A percentile compares a stretch with the other conserved stretches of the same genome.
Evolutionary conservation across 805 yeast species (phyloP).

Genomic region (Saturnispora bothae): DNA sequence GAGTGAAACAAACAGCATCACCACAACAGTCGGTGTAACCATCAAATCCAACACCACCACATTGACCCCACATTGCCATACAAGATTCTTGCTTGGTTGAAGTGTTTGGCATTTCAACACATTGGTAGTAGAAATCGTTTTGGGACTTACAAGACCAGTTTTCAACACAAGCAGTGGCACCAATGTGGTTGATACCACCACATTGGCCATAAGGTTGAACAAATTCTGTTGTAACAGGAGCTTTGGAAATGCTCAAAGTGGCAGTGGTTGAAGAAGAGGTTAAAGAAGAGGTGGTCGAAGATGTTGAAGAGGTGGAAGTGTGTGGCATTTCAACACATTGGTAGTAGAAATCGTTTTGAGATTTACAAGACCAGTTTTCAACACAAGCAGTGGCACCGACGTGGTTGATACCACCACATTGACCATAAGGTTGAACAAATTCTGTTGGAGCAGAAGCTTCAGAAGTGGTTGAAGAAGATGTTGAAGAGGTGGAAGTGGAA

Average conservation of each 20-base stretch:
- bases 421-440: conserved; percentile 19
- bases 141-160: conserved; percentile 18
- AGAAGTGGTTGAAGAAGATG: conserved; percentile 5
- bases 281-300: conserved; percentile 3
- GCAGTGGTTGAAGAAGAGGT: background rate
- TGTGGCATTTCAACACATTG: conserved; percentile 17
- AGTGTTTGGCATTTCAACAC: conserved; percentile 12
- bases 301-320: background rate
- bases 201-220: conserved; percentile 21
- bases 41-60: conserved; percentile 18
- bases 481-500: conserved; percentile 6
- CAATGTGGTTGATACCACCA: conserved; percentile 18
- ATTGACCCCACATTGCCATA: conserved; percentile 16
- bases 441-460: background rate
- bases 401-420: conserved; percentile 19
- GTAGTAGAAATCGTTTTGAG: conserved; percentile 17
- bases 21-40: conserved; percentile 17
- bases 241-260: background rate
- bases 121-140: conserved; percentile 21
- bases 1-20: conserved; percentile 18
- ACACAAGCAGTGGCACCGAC: conserved; percentile 17
- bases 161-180: conserved; percentile 16
- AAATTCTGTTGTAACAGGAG: conserved; percentile 8
- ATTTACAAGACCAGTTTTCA: conserved; percentile 15
- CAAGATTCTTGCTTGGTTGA: conserved; percentile 7